Evolutionary conservation across 257 asterid species (phyloP).

Genomic region (Galeopsis tetrahit): DNA sequence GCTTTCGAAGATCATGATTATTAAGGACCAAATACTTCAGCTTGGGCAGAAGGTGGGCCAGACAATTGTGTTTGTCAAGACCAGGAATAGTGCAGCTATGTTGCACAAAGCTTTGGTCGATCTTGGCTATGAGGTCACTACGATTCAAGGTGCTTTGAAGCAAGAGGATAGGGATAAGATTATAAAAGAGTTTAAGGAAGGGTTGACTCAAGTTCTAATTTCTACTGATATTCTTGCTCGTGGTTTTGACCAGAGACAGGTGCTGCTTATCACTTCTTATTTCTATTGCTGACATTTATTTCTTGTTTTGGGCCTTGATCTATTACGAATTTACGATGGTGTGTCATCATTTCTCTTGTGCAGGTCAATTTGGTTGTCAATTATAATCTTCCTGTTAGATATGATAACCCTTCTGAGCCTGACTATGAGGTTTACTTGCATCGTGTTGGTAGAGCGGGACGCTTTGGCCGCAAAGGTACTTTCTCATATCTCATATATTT

Average conservation of each 20-base stretch:
- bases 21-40: conserved; percentile 86
- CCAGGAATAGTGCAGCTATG: conserved; percentile 54
- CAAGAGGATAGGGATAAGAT: conserved; percentile 76
- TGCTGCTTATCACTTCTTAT: conserved; percentile 34
- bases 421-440: conserved; percentile 92
- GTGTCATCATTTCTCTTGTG: conserved; percentile 13
- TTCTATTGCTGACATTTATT: background rate
- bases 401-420: conserved; percentile 56
- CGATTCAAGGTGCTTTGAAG: conserved; percentile 83
- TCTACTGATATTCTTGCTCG: conserved; percentile 95
- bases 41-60: conserved; percentile 89
- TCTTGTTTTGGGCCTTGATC: too few species aligned
- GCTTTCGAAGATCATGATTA: conserved; percentile 70
- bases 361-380: conserved; percentile 96
- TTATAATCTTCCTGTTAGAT: conserved; percentile 73
- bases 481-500: conserved; percentile 9
- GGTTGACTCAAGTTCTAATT: conserved; percentile 88
- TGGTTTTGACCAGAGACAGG: conserved; percentile 95
- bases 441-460: conserved; percentile 98
- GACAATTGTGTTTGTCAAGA: conserved; percentile 73
- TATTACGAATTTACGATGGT: background rate
- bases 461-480: conserved; percentile 97
- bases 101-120: conserved; percentile 62
- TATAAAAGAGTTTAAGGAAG: conserved; percentile 84
- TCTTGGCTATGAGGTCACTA: conserved; percentile 85